A percentile compares a stretch with the other conserved stretches of the same genome.
phyloP scores from a whole-genome alignment of 257 asterid genomes.

The Coffea canephora region DNA sequence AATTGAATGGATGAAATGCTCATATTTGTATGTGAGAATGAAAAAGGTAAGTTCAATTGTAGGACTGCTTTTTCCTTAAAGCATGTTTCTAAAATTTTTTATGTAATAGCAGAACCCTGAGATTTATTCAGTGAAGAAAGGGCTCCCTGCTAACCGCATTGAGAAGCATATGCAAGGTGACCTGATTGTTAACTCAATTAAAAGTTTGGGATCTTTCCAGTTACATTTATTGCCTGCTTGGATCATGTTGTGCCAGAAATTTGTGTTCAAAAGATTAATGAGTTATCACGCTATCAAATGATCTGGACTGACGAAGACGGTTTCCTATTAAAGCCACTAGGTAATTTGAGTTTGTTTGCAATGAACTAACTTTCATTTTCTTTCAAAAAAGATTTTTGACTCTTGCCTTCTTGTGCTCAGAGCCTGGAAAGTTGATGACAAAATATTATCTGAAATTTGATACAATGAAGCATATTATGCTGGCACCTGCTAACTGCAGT shows the following conservation, averaged over 20 bases:
- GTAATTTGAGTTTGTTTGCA: conserved; percentile 34
- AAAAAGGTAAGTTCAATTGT: conserved; percentile 68
- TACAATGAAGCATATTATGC: conserved; percentile 93
- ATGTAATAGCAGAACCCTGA: conserved; percentile 72
- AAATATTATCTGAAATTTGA: conserved; percentile 94
- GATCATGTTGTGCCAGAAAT: conserved; percentile 50
- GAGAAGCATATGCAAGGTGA: conserved; percentile 91
- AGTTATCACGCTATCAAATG: conserved; percentile 72
- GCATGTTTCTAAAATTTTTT: conserved; percentile 35
- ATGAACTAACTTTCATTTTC: conserved; percentile 9
- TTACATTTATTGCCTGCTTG: conserved; percentile 17
- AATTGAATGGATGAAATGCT: conserved; percentile 95
- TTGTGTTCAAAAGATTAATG: conserved; percentile 85
- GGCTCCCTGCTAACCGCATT: conserved; percentile 44
- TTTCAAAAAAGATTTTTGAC: conserved; percentile 7
- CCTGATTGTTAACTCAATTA: conserved; percentile 20
- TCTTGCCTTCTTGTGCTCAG: conserved; percentile 38
- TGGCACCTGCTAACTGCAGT: conserved; percentile 67
- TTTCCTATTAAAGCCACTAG: conserved; percentile 84
- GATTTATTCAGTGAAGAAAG: conserved; percentile 62
- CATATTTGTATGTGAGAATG: conserved; percentile 89
- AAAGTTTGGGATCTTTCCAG: conserved; percentile 9
- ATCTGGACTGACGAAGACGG: conserved; percentile 98
- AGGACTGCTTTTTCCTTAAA: conserved; percentile 14
- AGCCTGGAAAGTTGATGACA: conserved; percentile 95